These are phyloP conservation scores for Pisolithus orientalis DNA, from an alignment of 768 basidiomycete species.

Conservation along the genomic window DNA sequence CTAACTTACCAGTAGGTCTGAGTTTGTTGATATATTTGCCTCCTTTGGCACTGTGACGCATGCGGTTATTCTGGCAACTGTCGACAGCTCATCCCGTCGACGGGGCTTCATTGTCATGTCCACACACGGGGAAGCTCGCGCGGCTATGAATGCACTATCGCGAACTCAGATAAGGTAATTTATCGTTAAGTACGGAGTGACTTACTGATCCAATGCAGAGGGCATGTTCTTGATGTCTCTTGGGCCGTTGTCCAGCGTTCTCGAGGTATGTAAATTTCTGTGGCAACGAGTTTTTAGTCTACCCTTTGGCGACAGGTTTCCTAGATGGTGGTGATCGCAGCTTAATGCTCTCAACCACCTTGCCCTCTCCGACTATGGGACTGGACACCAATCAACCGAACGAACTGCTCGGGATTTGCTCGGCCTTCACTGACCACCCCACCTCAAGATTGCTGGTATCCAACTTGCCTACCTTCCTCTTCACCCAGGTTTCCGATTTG, in stretches of 20 bases:
- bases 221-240: constrained; percentile 72
- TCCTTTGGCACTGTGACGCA: constrained; percentile 64
- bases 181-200: not conserved
- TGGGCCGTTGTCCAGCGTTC: constrained; percentile 88
- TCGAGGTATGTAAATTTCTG: constrained; percentile 42
- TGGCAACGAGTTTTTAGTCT: constrained; percentile 1
- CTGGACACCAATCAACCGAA: constrained; percentile 22
- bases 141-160: constrained; percentile 60
- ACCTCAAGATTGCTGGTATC: constrained; percentile 53
- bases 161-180: constrained; percentile 65
- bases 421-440: constrained; percentile 32
- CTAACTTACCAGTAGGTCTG: constrained; percentile 28
- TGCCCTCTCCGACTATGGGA: constrained; percentile 27
- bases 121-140: constrained; percentile 60
- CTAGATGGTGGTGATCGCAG: constrained; percentile 77
- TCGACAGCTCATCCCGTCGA: constrained; percentile 77
- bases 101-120: constrained; percentile 84
- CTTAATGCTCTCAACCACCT: constrained; percentile 49
- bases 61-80: constrained; percentile 76
- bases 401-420: constrained; percentile 25
- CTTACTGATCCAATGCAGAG: constrained; percentile 34
- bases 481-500: constrained; percentile 60
- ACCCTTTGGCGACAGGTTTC: constrained; percentile 45
- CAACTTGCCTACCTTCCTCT: constrained; percentile 60
- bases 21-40: constrained; percentile 57